Evolutionary conservation across 164 flowering plant genomes (phyloP).

Genomic region (Euptelea pleiosperma): DNA sequence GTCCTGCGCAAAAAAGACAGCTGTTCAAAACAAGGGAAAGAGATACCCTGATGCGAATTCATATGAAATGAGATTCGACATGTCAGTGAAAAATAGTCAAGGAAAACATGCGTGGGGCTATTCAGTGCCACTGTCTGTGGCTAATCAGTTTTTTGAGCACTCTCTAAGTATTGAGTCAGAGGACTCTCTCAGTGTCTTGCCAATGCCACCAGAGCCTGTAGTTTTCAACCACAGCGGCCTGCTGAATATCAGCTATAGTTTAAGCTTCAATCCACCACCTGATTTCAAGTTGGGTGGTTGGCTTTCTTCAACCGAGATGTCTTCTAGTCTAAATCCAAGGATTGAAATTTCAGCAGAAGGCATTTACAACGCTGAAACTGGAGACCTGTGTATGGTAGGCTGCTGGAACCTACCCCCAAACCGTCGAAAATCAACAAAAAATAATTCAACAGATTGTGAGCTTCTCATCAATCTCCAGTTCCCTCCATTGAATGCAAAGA

Average conservation of each 20-base stretch:
- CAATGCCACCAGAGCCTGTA: slow-evolving; percentile 1
- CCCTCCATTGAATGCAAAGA: slow-evolving; percentile 34
- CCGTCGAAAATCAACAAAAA: slow-evolving; percentile 4
- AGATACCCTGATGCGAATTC: slow-evolving; percentile 43
- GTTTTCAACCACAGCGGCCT: slow-evolving; percentile 14
- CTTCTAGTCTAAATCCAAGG: slow-evolving; percentile 3
- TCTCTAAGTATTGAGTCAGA: too few relatives aligned
- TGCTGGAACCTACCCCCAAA: slow-evolving; percentile 33
- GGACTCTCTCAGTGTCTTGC: too few relatives aligned
- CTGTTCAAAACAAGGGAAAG: slow-evolving; percentile 13
- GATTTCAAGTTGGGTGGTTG: slow-evolving; percentile 3
- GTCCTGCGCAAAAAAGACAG: slow-evolving; percentile 31
- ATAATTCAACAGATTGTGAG: slow-evolving; percentile 48
- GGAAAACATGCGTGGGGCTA: slow-evolving; percentile 31
- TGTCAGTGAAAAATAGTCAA: slow-evolving; percentile 25
- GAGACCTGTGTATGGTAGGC: slow-evolving; percentile 66
- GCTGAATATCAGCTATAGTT: slow-evolving; percentile 49
- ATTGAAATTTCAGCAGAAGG: slow-evolving; percentile 63
- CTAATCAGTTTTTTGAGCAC: slow-evolving; percentile 27
- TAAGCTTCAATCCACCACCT: slow-evolving; percentile 19
- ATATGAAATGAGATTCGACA: slow-evolving; percentile 43
- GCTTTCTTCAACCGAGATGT: slow-evolving; percentile 10
- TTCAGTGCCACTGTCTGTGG: slow-evolving; percentile 35
- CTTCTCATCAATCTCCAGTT: slow-evolving; percentile 46
- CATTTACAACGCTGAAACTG: slow-evolving; percentile 49